Evolutionary conservation across 441 rosid species (phyloP).

Genomic region (Kokia cookei): DNA sequence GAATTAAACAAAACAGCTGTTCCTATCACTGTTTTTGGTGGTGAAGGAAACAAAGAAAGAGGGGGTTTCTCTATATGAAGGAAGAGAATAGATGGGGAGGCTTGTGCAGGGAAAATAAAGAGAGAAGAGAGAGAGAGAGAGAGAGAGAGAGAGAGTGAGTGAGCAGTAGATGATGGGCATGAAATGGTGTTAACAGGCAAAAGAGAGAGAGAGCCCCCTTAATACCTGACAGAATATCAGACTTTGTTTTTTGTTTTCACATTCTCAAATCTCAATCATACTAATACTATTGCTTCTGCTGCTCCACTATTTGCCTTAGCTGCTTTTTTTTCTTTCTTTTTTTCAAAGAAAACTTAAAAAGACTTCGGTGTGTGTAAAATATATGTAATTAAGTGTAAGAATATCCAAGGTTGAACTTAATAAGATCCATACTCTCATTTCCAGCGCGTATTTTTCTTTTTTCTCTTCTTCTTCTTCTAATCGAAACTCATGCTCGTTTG

Average conservation of each 20-base stretch:
- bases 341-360: neutral
- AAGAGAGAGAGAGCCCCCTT: slow-evolving; percentile 25
- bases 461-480: neutral
- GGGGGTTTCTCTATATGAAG: neutral
- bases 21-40: neutral
- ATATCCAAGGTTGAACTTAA: neutral
- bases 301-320: neutral
- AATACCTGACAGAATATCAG: slow-evolving; percentile 73
- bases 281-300: neutral
- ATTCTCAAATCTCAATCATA: slow-evolving; percentile 5
- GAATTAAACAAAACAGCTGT: neutral
- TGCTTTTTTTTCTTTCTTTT: neutral
- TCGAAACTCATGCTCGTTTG: no score
- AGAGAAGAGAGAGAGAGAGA: neutral
- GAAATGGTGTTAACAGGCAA: slow-evolving; percentile 15
- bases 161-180: slow-evolving; percentile 17
- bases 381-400: neutral
- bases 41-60: neutral
- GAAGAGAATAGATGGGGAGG: neutral
- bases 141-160: neutral
- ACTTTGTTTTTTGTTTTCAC: slow-evolving; percentile 28
- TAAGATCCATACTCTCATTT: neutral
- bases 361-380: neutral
- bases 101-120: neutral
- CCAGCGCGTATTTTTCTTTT: slow-evolving; percentile 5